A percentile compares a stretch with the other conserved stretches of the same genome.
These are phyloP conservation scores for Oryza brachyantha DNA, from an alignment of 176 grass and related monocot species.

Conservation along the genomic window DNA sequence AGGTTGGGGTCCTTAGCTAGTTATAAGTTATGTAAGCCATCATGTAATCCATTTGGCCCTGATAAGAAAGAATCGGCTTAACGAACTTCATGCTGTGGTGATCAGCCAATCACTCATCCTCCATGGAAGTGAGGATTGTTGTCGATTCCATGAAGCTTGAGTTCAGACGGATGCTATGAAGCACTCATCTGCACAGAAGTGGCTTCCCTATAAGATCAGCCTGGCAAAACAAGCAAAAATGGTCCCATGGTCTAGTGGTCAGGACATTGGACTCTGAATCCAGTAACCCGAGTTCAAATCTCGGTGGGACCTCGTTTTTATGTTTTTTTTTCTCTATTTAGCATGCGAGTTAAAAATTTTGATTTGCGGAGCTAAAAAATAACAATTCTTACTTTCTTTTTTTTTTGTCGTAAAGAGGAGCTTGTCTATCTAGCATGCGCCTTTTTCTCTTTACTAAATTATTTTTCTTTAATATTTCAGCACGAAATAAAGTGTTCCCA, in stretches of 20 bases:
- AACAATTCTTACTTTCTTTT: too few relatives aligned
- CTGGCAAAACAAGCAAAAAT: neutral
- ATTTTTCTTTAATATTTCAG: too few relatives aligned
- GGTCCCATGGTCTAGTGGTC: conserved; percentile 52
- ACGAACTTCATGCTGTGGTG: neutral
- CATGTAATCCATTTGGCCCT: conserved; percentile 18
- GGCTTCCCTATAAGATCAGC: accelerated
- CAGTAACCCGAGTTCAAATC: conserved; percentile 57
- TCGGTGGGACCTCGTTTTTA: conserved; percentile 27
- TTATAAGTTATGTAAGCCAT: conserved; percentile 12
- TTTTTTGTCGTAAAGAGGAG: too few relatives aligned
- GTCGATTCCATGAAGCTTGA: neutral
- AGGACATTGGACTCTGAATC: conserved; percentile 62
- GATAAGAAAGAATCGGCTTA: neutral
- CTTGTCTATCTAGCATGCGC: too few relatives aligned
- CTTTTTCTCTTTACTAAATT: too few relatives aligned
- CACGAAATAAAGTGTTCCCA: too few relatives aligned
- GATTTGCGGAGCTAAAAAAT: too few relatives aligned
- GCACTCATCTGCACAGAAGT: too few relatives aligned
- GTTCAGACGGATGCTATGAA: too few relatives aligned
- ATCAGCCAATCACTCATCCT: too few relatives aligned
- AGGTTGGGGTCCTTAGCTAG: conserved; percentile 14
- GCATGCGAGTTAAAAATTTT: too few relatives aligned
- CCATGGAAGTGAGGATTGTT: too few relatives aligned
- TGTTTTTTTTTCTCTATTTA: neutral